These are phyloP conservation scores for Auriscalpium vulgare DNA, from an alignment of 768 basidiomycete genomes.

Conservation along the genomic window DNA sequence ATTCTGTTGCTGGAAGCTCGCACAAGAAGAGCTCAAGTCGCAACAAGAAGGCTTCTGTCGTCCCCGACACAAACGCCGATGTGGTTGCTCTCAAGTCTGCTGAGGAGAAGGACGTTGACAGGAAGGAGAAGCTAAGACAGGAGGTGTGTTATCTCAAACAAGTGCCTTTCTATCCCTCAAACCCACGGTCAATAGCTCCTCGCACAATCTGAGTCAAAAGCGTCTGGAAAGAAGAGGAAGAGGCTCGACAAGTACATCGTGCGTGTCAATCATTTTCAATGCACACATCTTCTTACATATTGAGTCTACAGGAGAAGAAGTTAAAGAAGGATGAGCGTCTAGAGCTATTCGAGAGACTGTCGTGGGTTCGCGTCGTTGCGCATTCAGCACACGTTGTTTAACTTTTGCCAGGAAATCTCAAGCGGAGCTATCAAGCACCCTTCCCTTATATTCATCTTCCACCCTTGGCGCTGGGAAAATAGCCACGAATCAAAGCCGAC, in stretches of 20 bases:
- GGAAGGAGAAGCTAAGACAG: slow-evolving; percentile 20
- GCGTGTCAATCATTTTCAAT: slow-evolving; percentile 8
- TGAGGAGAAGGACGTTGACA: slow-evolving; percentile 21
- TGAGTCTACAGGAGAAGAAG: slow-evolving; percentile 66
- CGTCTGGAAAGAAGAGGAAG: slow-evolving; percentile 42
- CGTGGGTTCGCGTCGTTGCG: slow-evolving; percentile 40
- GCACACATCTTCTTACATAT: neutral
- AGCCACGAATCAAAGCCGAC: slow-evolving; percentile 49
- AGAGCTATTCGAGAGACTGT: slow-evolving; percentile 69
- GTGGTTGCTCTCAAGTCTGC: slow-evolving; percentile 20
- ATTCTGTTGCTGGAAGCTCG: slow-evolving; percentile 47
- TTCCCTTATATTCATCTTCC: slow-evolving; percentile 70
- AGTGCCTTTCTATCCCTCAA: neutral
- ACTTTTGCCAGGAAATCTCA: slow-evolving; percentile 50
- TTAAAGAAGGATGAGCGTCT: slow-evolving; percentile 83
- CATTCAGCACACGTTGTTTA: neutral
- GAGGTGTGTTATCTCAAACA: slow-evolving; percentile 20
- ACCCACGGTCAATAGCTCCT: slow-evolving; percentile 3
- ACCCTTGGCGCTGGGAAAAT: slow-evolving; percentile 72
- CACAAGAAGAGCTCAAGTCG: slow-evolving; percentile 49
- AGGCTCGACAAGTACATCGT: slow-evolving; percentile 45
- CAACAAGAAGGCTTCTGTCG: slow-evolving; percentile 1
- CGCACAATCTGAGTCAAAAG: slow-evolving; percentile 21
- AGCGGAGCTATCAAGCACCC: slow-evolving; percentile 48
- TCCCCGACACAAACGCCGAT: slow-evolving; percentile 17